Conservation (phyloP, 2,329 filamentous ascomycete species). For the Neonectria ditissima region DNA sequence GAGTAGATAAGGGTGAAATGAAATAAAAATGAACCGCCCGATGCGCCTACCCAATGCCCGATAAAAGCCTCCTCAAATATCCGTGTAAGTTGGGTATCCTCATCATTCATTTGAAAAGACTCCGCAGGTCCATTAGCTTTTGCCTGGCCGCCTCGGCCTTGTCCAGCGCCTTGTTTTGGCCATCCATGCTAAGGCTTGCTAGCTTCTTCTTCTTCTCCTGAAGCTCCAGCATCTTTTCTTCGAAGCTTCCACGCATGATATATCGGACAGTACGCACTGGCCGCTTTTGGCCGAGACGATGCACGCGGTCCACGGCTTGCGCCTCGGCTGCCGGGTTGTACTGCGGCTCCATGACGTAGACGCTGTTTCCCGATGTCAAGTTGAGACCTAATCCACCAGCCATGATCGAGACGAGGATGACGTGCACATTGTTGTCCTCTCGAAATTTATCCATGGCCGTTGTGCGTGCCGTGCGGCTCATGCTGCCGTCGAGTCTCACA, state of each 20-base stretch:
- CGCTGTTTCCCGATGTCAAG: constrained; percentile 84
- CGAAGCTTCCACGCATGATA: constrained; percentile 91
- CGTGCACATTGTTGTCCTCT: constrained; percentile 75
- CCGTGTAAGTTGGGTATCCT: constrained; percentile 25
- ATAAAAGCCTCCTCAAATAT: constrained; percentile 30
- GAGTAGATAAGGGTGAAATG: constrained; percentile 48
- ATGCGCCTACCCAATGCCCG: constrained; percentile 40
- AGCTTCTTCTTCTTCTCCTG: constrained; percentile 94
- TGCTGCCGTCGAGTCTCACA: constrained; percentile 89
- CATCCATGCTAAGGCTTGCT: constrained; percentile 87
- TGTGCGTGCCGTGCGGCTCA: constrained; percentile 80
- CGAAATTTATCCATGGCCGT: constrained; percentile 83
- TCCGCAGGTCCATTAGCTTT: constrained; percentile 69
- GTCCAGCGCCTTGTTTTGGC: constrained; percentile 65
- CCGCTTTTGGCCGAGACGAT: constrained; percentile 90
- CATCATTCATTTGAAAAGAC: constrained; percentile 64
- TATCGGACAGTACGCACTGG: constrained; percentile 88
- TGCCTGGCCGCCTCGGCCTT: constrained; percentile 68
- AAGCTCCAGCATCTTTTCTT: constrained; percentile 90
- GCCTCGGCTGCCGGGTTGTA: constrained; percentile 97
- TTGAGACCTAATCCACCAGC: constrained; percentile 94
- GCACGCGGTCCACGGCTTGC: constrained; percentile 93
- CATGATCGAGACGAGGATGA: constrained; percentile 92
- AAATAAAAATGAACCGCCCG: constrained; percentile 24
- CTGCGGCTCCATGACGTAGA: constrained; percentile 98